Evolutionary conservation across 176 grass and related monocot genomes (phyloP), one percentile per base, ranked within the genome.

Genomic region (Carex pumila): DNA sequence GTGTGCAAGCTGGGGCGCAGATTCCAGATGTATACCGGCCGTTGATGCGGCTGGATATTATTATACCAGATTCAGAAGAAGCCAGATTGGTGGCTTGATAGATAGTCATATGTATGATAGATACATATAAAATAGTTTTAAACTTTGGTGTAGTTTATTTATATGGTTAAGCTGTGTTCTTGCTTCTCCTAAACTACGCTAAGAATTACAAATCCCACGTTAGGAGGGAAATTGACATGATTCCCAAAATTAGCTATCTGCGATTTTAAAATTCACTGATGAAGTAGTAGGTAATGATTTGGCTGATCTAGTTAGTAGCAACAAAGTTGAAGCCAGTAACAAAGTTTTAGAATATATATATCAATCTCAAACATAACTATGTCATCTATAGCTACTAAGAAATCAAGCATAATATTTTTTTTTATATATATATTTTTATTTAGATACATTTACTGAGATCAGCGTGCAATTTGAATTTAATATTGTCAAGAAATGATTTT

Each of bases 11-110:
- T 0, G 95, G 91, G n/a, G 89, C 95, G 21, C 84, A 93, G 77
- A 87, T 93, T 84, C 95, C 95, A 4, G 86, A 87, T 3, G 55
- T 67, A 21, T 98, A 90, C 87, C 74, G 64, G 8, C 89, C 92
- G 3, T 91, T 95, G 95, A 95, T 98, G 95, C 90, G 92, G 89
- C 76, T 90, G 53, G 95, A 93, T 59, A 91, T 94, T 47, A 84
- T 98, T 29, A 79, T 98, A 68, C 92, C 95, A 49, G 90, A 98
- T 69, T 79, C 79, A 0, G 80, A 89, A 17, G 92, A 98, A 93
- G 89, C 86, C 82, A 53, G 86, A 58, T 79, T 87, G 70, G 90
- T 90, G 57, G 90, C 86, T 56, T 98, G 70, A 93, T 53, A 57
- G 79, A 58, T 80, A 63, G 70, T 47, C 70, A 25, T 50, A 55